Evolutionary conservation across 805 yeast genomes (phyloP), one percentile per base, ranked within the genome.

Genomic region (Cyberlindnera meyerae): DNA sequence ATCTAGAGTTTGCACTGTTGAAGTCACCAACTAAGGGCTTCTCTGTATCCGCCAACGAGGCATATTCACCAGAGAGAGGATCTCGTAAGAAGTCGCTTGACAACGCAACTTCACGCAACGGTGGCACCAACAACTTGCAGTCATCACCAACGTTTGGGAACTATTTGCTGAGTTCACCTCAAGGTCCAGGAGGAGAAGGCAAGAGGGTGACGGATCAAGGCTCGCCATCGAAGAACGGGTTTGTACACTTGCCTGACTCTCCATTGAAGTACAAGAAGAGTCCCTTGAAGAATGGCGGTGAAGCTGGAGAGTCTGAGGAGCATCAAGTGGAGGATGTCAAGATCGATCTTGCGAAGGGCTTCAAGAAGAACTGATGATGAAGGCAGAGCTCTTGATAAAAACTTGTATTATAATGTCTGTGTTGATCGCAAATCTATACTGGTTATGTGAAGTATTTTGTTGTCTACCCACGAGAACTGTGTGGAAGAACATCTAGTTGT

Each of bases 61-160:
- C 82, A 5, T 75, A 73, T 46, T 77, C 85, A 0, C 83, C 83
- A 3, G 83, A 76, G 43, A 55, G 83, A 26, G 80, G 80, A 5
- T 42, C 53, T 6, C 45, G 44, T 15, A 50, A 46, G 43, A 49
- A 39, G 32, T 54, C 52, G 33, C 48, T 37, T 29, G 47, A 13
- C 18, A 31, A 40, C 13, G 13, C 7, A 9, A 24, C 9, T 24
- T 6, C 8, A 8, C 11, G 24, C 24, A 21, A 12, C 9, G 40
- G 46, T 15, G 51, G 51, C 7, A 37, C 33, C 18, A 37, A 33
- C 24, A 44, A 43, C 22, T 36, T 55, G 27, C 62, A 61, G 35
- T 60, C 64, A 21, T 85, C 95, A 2, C 97, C 97, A 2, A 96
- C 95, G 13, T 75, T 89, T 41, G 86, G 96, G 97, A 85, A 83